Evolutionary conservation across 2,329 filamentous ascomycete genomes (phyloP), one percentile per base, ranked within the genome.

Genomic region (Aspergillus sp.): DNA sequence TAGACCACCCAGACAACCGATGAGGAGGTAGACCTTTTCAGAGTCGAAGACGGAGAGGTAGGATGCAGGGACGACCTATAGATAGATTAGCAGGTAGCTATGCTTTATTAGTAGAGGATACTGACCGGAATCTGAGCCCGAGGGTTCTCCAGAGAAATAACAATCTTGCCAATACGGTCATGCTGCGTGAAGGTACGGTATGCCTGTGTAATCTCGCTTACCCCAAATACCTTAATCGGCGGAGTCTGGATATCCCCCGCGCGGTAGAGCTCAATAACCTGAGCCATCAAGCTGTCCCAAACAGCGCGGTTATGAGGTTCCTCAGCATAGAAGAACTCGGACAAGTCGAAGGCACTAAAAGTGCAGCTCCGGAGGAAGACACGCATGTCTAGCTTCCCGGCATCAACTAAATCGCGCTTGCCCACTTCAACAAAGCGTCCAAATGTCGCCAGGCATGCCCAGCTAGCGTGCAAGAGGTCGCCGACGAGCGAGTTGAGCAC

Each of bases 161-260:
- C 65, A 19, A 75, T 63, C 48, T 75, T 75, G 2, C 72, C 73
- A 15, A 70, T 70, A 48, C 75, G 71, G 1, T 69, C 71, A 1
- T 56, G 58, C 47, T 74, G 69, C 62, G 77, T 66, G 19, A 52
- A 57, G 25, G 25, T 30, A 0, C 68, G 55, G 50, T 76, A 72
- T 0, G 70, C 70, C 5, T 66, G 59, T 12, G 62, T 49, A 1
- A 72, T 49, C 1, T 68, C 1, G 43, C 38, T 19, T 0, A 37
- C 65, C 62, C 3, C 51, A 46, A n/a, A 60, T 1, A 44, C 43
- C 3, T 44, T 48, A 5, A 50, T 42, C 1, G 54, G 54, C 1
- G 41, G 38, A 10, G 55, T 47, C 2, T 49, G 52, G 7, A 10
- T 44, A 7, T 41, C 13, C 13, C 6, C 7, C 12, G 33, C 35